phyloP scores from a whole-genome alignment of 768 basidiomycete genomes.

The Podaxis rugospora region DNA sequence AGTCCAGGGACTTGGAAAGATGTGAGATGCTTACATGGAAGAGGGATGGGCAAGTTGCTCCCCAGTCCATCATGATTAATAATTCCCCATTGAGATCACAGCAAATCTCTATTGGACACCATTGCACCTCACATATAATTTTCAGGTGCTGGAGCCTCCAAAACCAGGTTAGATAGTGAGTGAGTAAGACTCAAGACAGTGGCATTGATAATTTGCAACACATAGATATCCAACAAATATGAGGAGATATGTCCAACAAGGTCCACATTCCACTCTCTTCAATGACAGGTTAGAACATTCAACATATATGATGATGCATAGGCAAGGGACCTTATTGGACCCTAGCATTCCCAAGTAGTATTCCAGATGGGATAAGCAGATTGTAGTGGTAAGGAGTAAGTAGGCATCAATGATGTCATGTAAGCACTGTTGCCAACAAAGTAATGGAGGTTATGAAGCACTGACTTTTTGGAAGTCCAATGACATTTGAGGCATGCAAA shows the following conservation, averaged over 20 bases:
- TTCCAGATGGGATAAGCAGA: conserved; percentile 36
- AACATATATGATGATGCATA: conserved; percentile 28
- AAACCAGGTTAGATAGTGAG: too few species aligned
- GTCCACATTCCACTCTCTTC: conserved; percentile 37
- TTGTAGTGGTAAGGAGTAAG: conserved; percentile 21
- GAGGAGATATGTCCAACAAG: conserved; percentile 29
- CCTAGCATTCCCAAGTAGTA: conserved; percentile 23
- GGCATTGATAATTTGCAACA: conserved; percentile 31
- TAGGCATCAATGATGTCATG: conserved; percentile 22
- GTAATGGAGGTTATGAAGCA: conserved; percentile 29
- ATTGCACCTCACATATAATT: too few species aligned
- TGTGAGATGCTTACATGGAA: too few species aligned
- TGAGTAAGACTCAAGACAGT: too few species aligned
- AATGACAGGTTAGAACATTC: conserved; percentile 29
- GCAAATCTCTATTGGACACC: too few species aligned
- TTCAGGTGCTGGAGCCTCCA: too few species aligned
- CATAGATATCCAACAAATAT: conserved; percentile 28
- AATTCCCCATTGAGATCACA: too few species aligned
- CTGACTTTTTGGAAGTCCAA: neutral
- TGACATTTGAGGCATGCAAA: neutral
- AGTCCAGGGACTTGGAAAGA: too few species aligned
- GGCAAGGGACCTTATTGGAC: conserved; percentile 27
- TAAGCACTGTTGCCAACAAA: conserved; percentile 32
- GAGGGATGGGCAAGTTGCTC: too few species aligned
- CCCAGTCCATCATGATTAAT: too few species aligned